phyloP scores from a whole-genome alignment of 192 early-diverging fungal species.

The Chytriomyces sp. region DNA sequence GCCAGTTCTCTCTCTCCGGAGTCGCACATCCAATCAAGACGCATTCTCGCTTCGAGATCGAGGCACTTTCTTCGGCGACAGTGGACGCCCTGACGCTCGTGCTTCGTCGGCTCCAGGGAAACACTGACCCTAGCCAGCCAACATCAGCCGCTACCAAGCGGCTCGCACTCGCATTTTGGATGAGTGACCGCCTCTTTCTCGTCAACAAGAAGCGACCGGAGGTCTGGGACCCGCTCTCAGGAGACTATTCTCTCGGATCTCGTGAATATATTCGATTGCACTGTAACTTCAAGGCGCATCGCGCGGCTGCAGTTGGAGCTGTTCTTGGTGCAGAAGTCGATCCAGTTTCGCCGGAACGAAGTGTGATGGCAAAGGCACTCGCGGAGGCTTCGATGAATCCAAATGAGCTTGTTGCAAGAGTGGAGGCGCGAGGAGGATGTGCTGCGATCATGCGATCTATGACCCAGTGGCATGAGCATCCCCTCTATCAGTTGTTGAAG shows the following conservation, averaged over 20 bases:
- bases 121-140: too few relatives aligned
- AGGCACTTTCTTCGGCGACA: too few relatives aligned
- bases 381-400: neutral
- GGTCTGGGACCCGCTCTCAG: slow-evolving; percentile 32
- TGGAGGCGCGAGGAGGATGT: slow-evolving; percentile 22
- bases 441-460: slow-evolving; percentile 15
- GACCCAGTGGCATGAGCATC: slow-evolving; percentile 4
- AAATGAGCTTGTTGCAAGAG: slow-evolving; percentile 12
- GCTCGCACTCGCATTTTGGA: too few relatives aligned
- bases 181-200: neutral
- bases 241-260: slow-evolving; percentile 20
- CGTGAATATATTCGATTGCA: slow-evolving; percentile 27
- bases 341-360: slow-evolving; percentile 1
- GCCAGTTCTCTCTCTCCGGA: too few relatives aligned
- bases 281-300: slow-evolving; percentile 35
- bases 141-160: too few relatives aligned
- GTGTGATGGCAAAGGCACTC: neutral
- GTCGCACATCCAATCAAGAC: too few relatives aligned
- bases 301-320: slow-evolving; percentile 21
- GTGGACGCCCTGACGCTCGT: too few relatives aligned
- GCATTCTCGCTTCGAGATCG: too few relatives aligned
- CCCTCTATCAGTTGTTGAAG: slow-evolving; percentile 2
- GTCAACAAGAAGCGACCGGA: neutral
- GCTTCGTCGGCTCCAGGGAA: too few relatives aligned
- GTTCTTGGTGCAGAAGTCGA: neutral